These are phyloP conservation scores for Cordyceps farinosa DNA, from an alignment of 2,329 filamentous ascomycete species.

Conservation along the genomic window DNA sequence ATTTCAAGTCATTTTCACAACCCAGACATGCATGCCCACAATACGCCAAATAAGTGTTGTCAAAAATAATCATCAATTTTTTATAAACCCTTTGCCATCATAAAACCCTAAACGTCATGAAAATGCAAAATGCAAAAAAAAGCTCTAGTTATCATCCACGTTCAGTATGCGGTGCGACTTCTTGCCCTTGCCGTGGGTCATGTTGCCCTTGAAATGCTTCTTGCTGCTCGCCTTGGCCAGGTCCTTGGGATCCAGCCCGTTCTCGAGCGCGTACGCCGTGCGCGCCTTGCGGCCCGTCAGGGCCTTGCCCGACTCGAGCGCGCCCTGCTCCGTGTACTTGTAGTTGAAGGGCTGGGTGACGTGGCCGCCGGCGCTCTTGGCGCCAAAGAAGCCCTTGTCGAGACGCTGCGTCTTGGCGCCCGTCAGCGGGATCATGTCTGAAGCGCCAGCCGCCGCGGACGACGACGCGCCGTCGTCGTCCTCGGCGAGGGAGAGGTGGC, in stretches of 20 bases:
- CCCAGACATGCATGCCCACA: constrained; percentile 6
- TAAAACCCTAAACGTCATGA: neutral
- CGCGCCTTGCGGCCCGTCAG: constrained; percentile 80
- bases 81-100: neutral
- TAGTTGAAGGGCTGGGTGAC: constrained; percentile 80
- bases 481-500: constrained; percentile 41
- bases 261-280: constrained; percentile 77
- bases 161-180: constrained; percentile 29
- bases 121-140: neutral
- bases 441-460: constrained; percentile 28
- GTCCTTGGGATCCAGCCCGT: constrained; percentile 78
- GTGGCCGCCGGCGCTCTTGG: constrained; percentile 60
- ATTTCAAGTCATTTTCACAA: neutral
- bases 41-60: neutral
- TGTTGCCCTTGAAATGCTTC: constrained; percentile 90
- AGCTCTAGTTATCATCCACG: constrained; percentile 17
- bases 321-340: constrained; percentile 81
- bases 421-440: constrained; percentile 46
- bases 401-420: constrained; percentile 73
- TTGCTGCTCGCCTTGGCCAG: constrained; percentile 65
- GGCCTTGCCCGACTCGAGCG: constrained; percentile 50
- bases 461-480: constrained; percentile 30
- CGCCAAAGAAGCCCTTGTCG: constrained; percentile 86
- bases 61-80: neutral
- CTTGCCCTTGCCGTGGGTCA: constrained; percentile 56